Evolutionary conservation across 805 yeast species (phyloP).

Genomic region (Spathaspora arborariae): DNA sequence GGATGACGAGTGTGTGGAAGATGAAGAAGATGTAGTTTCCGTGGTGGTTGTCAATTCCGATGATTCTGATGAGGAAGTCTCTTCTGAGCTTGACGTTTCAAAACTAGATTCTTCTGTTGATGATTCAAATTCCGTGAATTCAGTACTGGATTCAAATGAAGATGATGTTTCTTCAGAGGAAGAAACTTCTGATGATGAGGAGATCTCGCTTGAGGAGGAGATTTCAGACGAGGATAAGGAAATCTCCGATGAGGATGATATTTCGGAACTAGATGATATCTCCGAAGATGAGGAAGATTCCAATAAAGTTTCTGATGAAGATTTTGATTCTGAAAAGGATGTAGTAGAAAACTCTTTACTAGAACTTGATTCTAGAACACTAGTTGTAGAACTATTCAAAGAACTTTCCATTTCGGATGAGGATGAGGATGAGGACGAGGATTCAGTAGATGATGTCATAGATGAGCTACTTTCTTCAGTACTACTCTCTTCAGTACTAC

Average conservation of each 20-base stretch:
- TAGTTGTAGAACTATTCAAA: too few relatives aligned
- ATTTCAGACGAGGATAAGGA: constrained; percentile 5
- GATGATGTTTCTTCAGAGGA: constrained; percentile 6
- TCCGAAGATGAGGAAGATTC: background rate
- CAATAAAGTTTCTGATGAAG: background rate
- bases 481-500: background rate
- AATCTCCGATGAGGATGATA: constrained; percentile 7
- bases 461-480: background rate
- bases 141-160: constrained; percentile 5
- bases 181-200: constrained; percentile 4
- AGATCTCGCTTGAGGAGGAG: constrained; percentile 2
- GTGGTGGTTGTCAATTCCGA: background rate
- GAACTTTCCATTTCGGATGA: constrained; percentile 1
- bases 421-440: constrained; percentile 1
- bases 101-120: background rate
- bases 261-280: constrained; percentile 1
- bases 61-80: constrained; percentile 3
- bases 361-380: background rate
- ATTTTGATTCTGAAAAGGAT: background rate
- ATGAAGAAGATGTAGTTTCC: constrained; percentile 1
- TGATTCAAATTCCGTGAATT: background rate
- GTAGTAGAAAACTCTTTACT: background rate
- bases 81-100: background rate
- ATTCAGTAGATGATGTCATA: background rate
- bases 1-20: background rate